Conservation (phyloP, 2,329 filamentous ascomycete species). For the Scedosporium apiospermum region DNA sequence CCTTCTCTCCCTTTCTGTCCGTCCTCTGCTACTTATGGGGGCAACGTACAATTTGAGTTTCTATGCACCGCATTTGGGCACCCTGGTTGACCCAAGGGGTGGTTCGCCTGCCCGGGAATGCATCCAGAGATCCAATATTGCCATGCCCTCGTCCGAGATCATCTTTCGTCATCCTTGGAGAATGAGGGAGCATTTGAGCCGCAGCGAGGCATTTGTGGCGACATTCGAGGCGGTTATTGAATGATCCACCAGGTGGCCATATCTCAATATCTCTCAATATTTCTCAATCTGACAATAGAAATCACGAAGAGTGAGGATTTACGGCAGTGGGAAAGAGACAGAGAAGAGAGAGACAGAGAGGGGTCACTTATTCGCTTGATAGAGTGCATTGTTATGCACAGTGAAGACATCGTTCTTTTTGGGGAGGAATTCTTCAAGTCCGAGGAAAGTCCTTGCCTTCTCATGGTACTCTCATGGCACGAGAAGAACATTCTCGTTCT, state of each 20-base stretch:
- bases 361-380: not conserved
- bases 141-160: not conserved
- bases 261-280: not conserved
- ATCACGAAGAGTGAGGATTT: not conserved
- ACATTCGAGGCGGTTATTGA: not conserved
- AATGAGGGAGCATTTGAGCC: not conserved
- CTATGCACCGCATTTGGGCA: not conserved
- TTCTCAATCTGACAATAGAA: not conserved
- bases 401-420: not conserved
- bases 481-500: too few species aligned
- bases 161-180: not conserved
- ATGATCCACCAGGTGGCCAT: not conserved
- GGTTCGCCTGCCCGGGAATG: not conserved
- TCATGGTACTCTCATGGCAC: too few species aligned
- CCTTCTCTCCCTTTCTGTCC: not conserved
- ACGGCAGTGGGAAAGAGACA: not conserved
- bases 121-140: not conserved
- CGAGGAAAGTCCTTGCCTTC: too few species aligned
- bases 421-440: too few species aligned
- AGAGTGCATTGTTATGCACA: not conserved
- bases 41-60: not conserved
- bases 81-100: not conserved
- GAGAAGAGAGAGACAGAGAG: not conserved
- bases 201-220: not conserved
- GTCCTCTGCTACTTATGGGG: not conserved